phyloP scores from a whole-genome alignment of 2,329 filamentous ascomycete genomes.

The Thelonectria olida region DNA sequence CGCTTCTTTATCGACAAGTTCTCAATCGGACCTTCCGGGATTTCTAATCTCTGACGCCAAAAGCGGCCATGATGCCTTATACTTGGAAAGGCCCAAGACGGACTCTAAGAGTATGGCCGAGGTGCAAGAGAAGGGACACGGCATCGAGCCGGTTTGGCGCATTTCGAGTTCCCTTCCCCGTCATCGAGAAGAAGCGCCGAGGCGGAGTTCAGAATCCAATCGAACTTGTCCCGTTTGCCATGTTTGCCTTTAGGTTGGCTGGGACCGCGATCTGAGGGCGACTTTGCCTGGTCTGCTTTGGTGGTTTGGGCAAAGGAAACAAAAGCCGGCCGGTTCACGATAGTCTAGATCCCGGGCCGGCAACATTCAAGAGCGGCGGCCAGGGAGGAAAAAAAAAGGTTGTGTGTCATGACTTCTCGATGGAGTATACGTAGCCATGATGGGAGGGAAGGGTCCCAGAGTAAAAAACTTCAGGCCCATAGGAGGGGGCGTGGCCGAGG shows the following conservation, averaged over 20 bases:
- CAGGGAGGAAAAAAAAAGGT: not conserved
- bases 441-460: too few species aligned
- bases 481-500: slow-evolving; percentile 9
- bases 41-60: slow-evolving; percentile 13
- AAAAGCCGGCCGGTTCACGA: slow-evolving; percentile 6
- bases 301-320: not conserved
- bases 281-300: slow-evolving; percentile 2
- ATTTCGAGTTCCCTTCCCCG: not conserved
- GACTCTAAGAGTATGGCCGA: slow-evolving; percentile 22
- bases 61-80: slow-evolving; percentile 26
- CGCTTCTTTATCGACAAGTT: slow-evolving; percentile 18
- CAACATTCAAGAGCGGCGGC: not conserved
- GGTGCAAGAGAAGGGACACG: slow-evolving; percentile 2
- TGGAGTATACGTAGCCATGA: slow-evolving; percentile 7
- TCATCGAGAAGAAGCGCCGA: not conserved
- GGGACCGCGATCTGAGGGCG: slow-evolving; percentile 1
- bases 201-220: not conserved
- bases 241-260: not conserved
- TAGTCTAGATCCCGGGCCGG: slow-evolving; percentile 14
- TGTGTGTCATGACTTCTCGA: slow-evolving; percentile 3
- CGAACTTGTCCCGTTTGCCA: not conserved
- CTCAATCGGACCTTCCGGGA: slow-evolving; percentile 25
- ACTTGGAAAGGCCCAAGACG: slow-evolving; percentile 2
- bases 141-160: slow-evolving; percentile 10
- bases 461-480: not conserved